These are phyloP conservation scores for Oryza meyeriana DNA, from an alignment of 176 grass and related monocot species.

Conservation along the genomic window DNA sequence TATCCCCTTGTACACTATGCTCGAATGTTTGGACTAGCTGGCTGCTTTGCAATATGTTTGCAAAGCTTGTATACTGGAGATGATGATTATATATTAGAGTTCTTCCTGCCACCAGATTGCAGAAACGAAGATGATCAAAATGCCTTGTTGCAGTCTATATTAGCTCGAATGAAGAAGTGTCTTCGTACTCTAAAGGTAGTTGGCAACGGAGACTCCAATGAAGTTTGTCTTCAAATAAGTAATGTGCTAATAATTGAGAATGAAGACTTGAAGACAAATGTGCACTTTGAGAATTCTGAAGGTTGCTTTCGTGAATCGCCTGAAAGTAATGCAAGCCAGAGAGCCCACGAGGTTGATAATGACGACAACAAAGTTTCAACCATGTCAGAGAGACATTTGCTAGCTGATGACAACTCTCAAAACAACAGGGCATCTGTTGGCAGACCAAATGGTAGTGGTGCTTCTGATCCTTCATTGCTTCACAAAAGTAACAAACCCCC, in stretches of 20 bases:
- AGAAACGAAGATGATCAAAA: slow-evolving; percentile 55
- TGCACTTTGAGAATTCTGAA: slow-evolving; percentile 38
- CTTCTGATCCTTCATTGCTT: slow-evolving; percentile 52
- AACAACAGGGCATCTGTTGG: slow-evolving; percentile 39
- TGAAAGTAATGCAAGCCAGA: slow-evolving; percentile 27
- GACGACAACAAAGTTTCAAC: slow-evolving; percentile 32
- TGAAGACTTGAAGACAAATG: slow-evolving; percentile 41
- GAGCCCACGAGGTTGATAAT: slow-evolving; percentile 14
- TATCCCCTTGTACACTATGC: slow-evolving; percentile 96
- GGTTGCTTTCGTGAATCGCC: slow-evolving; percentile 31
- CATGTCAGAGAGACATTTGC: slow-evolving; percentile 30
- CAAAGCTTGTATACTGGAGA: slow-evolving; percentile 74
- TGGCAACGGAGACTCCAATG: slow-evolving; percentile 37
- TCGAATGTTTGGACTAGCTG: slow-evolving; percentile 66
- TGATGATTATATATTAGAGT: slow-evolving; percentile 94
- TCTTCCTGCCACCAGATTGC: slow-evolving; percentile 79
- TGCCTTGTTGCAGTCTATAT: slow-evolving; percentile 61
- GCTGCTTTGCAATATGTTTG: slow-evolving; percentile 86
- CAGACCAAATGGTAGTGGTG: slow-evolving; percentile 45
- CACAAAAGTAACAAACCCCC: slow-evolving; percentile 47
- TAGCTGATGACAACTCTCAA: slow-evolving; percentile 39
- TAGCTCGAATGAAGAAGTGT: slow-evolving; percentile 49
- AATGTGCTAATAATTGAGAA: slow-evolving; percentile 47
- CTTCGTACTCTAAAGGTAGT: slow-evolving; percentile 73
- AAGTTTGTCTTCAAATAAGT: slow-evolving; percentile 41